Percentiles rank a stretch among this genome's conserved stretches.
Conservation (phyloP, 225 moss, liverwort and hornwort species). For the Marchantia paleacea region DNA sequence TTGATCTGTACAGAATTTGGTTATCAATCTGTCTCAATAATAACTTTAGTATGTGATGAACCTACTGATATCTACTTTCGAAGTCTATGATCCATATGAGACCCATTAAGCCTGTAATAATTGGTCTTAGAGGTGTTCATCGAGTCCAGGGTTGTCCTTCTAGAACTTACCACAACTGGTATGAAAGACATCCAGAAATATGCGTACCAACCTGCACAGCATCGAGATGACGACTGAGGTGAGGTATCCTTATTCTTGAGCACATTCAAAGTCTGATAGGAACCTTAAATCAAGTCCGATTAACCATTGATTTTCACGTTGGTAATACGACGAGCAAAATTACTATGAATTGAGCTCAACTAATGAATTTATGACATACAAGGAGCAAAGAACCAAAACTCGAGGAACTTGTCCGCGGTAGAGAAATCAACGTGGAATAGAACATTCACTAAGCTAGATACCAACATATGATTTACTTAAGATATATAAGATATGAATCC, state of each 20-base stretch:
- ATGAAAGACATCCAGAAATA: conserved; percentile 97
- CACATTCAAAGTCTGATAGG: neutral
- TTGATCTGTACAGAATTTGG: conserved; percentile 49
- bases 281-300: neutral
- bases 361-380: no score
- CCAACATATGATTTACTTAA: no score
- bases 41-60: neutral
- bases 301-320: no score
- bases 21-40: neutral
- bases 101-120: neutral
- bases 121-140: neutral
- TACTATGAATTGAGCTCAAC: no score
- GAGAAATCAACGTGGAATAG: no score
- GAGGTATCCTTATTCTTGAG: neutral
- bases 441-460: no score
- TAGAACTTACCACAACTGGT: conserved; percentile 61
- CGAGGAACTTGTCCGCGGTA: no score
- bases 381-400: no score
- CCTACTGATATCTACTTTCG: neutral
- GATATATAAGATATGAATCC: no score
- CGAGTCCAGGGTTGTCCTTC: neutral
- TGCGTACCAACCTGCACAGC: conserved; percentile 77
- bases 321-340: no score
- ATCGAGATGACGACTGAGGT: neutral
- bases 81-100: neutral